These are phyloP conservation scores for Fusarium tupiense DNA, from an alignment of 2,329 filamentous ascomycete genomes.

Conservation along the genomic window DNA sequence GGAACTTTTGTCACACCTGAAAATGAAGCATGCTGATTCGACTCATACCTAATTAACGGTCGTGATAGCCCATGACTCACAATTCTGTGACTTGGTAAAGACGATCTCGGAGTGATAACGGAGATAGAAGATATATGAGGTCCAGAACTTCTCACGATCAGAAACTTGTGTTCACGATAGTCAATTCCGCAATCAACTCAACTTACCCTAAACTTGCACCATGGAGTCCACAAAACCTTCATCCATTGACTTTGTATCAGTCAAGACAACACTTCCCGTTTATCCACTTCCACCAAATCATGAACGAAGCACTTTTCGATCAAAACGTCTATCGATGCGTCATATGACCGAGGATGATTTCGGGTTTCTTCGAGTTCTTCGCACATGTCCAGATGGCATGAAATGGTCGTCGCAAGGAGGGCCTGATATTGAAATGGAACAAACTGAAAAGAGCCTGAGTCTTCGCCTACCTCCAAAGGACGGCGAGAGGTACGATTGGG, in stretches of 20 bases:
- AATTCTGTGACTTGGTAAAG: not conserved
- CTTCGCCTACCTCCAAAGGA: slow-evolving; percentile 61
- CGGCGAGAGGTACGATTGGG: slow-evolving; percentile 63
- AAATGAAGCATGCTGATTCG: not conserved
- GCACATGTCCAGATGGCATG: slow-evolving; percentile 71
- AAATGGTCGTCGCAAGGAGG: slow-evolving; percentile 59
- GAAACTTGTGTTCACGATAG: not conserved
- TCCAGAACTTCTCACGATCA: not conserved
- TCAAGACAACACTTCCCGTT: slow-evolving; percentile 60
- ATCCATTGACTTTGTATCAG: slow-evolving; percentile 48
- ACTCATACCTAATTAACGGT: not conserved
- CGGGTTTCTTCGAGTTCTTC: slow-evolving; percentile 60
- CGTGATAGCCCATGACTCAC: slow-evolving; percentile 5
- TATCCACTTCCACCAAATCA: slow-evolving; percentile 53
- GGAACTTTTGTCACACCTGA: slow-evolving; percentile 15
- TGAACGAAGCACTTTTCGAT: slow-evolving; percentile 54
- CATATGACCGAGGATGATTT: slow-evolving; percentile 61
- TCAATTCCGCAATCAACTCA: not conserved
- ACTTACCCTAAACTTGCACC: slow-evolving; percentile 2
- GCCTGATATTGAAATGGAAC: slow-evolving; percentile 55
- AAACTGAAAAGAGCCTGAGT: slow-evolving; percentile 54
- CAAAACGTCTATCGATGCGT: slow-evolving; percentile 65
- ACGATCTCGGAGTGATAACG: not conserved
- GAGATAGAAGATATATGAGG: not conserved
- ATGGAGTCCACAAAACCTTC: slow-evolving; percentile 33